These are phyloP conservation scores for Hemileccinum impolitum DNA, from an alignment of 768 basidiomycete species.

Conservation along the genomic window DNA sequence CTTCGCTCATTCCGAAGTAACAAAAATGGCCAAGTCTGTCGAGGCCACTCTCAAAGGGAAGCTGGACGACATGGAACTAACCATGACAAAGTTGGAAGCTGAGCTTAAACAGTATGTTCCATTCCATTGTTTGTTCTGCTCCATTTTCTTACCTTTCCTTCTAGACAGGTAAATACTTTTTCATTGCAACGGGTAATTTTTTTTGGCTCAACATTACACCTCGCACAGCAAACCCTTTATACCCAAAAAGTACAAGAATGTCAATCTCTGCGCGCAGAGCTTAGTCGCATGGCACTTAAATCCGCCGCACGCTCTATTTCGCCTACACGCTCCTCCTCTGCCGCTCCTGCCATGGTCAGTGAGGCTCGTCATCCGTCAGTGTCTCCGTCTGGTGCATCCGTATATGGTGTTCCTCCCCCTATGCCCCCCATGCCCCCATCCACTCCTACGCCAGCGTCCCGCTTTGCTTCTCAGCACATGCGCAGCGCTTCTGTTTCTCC, in stretches of 20 bases:
- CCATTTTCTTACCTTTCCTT: constrained; percentile 18
- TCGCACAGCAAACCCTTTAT: constrained; percentile 53
- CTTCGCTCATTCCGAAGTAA: constrained; percentile 73
- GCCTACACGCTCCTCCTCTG: constrained; percentile 27
- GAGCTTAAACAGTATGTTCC: constrained; percentile 68
- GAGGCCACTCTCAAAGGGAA: constrained; percentile 62
- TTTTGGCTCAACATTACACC: constrained; percentile 11
- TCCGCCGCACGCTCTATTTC: constrained; percentile 24
- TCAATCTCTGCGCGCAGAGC: constrained; percentile 62
- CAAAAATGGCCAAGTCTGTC: constrained; percentile 58
- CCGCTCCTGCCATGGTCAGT: constrained; percentile 18
- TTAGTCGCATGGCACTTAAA: constrained; percentile 47
- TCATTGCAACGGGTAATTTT: constrained; percentile 1
- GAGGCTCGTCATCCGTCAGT: constrained; percentile 31
- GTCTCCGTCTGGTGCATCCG: constrained; percentile 29
- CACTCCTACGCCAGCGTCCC: constrained; percentile 46
- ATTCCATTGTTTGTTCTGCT: constrained; percentile 6
- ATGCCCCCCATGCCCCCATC: constrained; percentile 43
- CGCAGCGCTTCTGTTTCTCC: constrained; percentile 52
- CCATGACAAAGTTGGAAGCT: constrained; percentile 57
- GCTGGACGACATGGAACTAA: constrained; percentile 61
- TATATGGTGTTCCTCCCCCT: constrained; percentile 30
- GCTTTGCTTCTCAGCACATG: constrained; percentile 51
- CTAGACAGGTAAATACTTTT: constrained; percentile 57
- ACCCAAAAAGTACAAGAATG: constrained; percentile 69